Base-by-base conservation (phyloP, 1,284 basidiomycete species). In the Wallemia ichthyophaga region DNA sequence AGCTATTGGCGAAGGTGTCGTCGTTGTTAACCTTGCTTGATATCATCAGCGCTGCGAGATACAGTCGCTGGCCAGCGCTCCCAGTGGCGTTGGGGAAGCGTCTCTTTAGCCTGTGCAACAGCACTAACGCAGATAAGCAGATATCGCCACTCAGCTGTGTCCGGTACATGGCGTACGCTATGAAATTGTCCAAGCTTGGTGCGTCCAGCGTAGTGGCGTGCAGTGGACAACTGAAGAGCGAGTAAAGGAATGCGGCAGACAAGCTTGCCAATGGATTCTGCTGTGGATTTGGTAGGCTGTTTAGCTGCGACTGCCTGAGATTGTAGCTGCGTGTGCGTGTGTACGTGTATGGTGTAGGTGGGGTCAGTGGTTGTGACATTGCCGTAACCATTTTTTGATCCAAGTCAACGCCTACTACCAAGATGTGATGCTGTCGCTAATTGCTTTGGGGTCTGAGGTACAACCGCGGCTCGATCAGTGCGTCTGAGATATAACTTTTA, bases 1-100 rank as follows among this genome's bases (percentile, higher is more conserved):
- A 66, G 62, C 65, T 62, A 64, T 67, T 68, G 27, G 64, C 65
- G 55, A 56, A 61, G 57, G 21, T 61, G 56, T 57, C 3, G 58
- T 23, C 31, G 27, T 57, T 7, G 58, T 19, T 27, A 33, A 25
- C 27, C 25, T 59, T 59, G n/a, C 26, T 27, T 2, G 59, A 31
- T 17, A 56, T 28, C 58, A 62, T 59, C 54, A 60, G 23, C 17
- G 59, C 60, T 15, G 58, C 57, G 23, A 60, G 56, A 17, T 60
- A 60, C 2, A 62, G 57, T 1, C 61, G 33, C 11, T 59, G 54
- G 2, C 59, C 61, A 1, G 58, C 56, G 2, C 48, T 27, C 19
- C 60, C 61, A 13, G 27, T 57, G 23, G 60, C 57, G 11, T 24
- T n/a, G 7, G 61, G 61, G 27, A 56, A 54, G 7, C 33, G 25